These are phyloP conservation scores for Sideroxylon spinosum DNA, from an alignment of 179 eudicot genomes.

Conservation along the genomic window DNA sequence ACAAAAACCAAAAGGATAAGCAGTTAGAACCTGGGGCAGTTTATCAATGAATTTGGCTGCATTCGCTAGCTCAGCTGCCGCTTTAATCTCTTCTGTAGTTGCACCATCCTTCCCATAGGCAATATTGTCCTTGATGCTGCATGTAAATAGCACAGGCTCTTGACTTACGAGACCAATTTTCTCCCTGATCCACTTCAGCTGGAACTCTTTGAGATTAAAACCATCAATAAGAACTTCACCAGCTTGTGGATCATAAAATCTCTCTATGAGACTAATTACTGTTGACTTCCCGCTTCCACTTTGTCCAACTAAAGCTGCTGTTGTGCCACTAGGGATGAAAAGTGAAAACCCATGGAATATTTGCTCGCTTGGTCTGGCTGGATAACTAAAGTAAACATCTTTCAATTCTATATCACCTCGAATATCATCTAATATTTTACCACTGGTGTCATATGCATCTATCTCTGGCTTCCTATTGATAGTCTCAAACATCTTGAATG, in stretches of 20 bases:
- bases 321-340: constrained; percentile 44
- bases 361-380: constrained; percentile 52
- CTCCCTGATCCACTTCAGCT: constrained; percentile 55
- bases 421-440: constrained; percentile 45
- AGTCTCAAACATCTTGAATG: constrained; percentile 59
- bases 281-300: constrained; percentile 69
- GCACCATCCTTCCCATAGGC: constrained; percentile 58
- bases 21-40: constrained; percentile 45
- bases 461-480: constrained; percentile 49
- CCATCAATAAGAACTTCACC: constrained; percentile 60
- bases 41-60: constrained; percentile 59
- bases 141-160: constrained; percentile 57
- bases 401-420: constrained; percentile 50
- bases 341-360: constrained; percentile 51
- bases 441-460: constrained; percentile 39
- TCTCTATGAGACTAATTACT: constrained; percentile 50
- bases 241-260: constrained; percentile 55
- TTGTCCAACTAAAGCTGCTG: constrained; percentile 63
- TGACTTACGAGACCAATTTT: constrained; percentile 70
- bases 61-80: constrained; percentile 55
- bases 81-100: constrained; percentile 48
- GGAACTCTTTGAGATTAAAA: constrained; percentile 45
- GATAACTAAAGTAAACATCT: constrained; percentile 50
- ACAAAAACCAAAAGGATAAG: background rate
- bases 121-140: constrained; percentile 58